Conservation (phyloP, 2,329 filamentous ascomycete genomes). For the Pseudogymnoascus sp. region DNA sequence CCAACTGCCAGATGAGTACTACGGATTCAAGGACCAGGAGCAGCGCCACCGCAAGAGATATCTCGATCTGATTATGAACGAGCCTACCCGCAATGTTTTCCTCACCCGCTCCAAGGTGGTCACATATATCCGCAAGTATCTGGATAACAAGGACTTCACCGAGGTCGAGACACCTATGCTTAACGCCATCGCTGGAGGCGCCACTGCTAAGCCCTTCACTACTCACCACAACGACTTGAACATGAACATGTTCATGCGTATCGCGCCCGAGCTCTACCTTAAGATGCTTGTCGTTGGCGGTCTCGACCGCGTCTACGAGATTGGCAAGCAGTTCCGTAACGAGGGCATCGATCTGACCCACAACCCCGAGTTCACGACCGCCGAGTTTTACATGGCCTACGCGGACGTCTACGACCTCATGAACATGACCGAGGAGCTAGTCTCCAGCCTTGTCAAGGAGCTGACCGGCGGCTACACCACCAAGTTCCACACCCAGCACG, state of each 20-base stretch:
- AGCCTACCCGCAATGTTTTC: constrained; percentile 73
- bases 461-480: constrained; percentile 80
- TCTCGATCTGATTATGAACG: constrained; percentile 91
- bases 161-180: constrained; percentile 98
- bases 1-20: constrained; percentile 81
- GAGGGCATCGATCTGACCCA: constrained; percentile 87
- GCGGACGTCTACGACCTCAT: constrained; percentile 87
- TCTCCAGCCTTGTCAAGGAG: constrained; percentile 80
- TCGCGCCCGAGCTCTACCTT: constrained; percentile 90
- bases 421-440: constrained; percentile 84
- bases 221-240: constrained; percentile 95
- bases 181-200: constrained; percentile 89
- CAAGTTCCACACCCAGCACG: constrained; percentile 74
- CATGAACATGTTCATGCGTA: constrained; percentile 89
- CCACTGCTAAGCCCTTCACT: constrained; percentile 87
- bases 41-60: constrained; percentile 88
- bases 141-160: constrained; percentile 79
- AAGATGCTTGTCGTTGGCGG: constrained; percentile 96
- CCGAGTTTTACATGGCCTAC: constrained; percentile 95
- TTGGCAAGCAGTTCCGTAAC: constrained; percentile 93
- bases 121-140: constrained; percentile 78
- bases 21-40: constrained; percentile 92
- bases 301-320: constrained; percentile 88
- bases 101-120: constrained; percentile 81
- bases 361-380: constrained; percentile 96